phyloP scores from a whole-genome alignment of 306 rosid species.

The Macrotyloma uniflorum region DNA sequence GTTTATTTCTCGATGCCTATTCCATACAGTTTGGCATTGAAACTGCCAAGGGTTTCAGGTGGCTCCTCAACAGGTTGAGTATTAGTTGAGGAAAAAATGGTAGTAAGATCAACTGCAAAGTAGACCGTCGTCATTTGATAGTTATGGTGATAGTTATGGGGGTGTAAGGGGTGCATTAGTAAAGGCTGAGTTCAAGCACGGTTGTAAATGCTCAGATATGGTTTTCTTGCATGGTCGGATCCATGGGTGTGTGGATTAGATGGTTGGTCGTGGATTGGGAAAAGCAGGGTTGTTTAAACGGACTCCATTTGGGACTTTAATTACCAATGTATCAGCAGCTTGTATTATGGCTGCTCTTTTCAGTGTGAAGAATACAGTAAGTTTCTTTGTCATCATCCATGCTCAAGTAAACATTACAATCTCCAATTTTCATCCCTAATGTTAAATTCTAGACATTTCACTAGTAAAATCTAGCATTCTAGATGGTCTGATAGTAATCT shows the following conservation, averaged over 20 bases:
- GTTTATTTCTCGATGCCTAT: slow-evolving; percentile 71
- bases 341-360: slow-evolving; percentile 80
- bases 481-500: too few species aligned
- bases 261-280: slow-evolving; percentile 94
- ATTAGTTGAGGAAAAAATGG: slow-evolving; percentile 34
- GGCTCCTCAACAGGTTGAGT: slow-evolving; percentile 51
- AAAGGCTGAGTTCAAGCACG: slow-evolving; percentile 51
- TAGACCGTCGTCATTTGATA: slow-evolving; percentile 51
- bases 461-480: too few species aligned
- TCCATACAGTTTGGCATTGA: slow-evolving; percentile 70
- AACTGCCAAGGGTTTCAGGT: slow-evolving; percentile 74
- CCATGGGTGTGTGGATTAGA: slow-evolving; percentile 83
- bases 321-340: slow-evolving; percentile 85
- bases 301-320: slow-evolving; percentile 85
- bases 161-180: slow-evolving; percentile 53
- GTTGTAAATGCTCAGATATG: slow-evolving; percentile 60
- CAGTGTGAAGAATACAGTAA: slow-evolving; percentile 56
- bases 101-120: slow-evolving; percentile 46
- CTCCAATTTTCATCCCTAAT: too few species aligned
- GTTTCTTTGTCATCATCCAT: not conserved
- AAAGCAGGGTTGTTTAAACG: slow-evolving; percentile 55
- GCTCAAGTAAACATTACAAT: too few species aligned
- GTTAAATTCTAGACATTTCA: too few species aligned
- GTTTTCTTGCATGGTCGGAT: slow-evolving; percentile 84
- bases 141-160: slow-evolving; percentile 49